Percentiles rank a stretch among this genome's conserved stretches.
Conservation (phyloP, 495 filamentous ascomycete species). For the Penicillium simplicissimum region DNA sequence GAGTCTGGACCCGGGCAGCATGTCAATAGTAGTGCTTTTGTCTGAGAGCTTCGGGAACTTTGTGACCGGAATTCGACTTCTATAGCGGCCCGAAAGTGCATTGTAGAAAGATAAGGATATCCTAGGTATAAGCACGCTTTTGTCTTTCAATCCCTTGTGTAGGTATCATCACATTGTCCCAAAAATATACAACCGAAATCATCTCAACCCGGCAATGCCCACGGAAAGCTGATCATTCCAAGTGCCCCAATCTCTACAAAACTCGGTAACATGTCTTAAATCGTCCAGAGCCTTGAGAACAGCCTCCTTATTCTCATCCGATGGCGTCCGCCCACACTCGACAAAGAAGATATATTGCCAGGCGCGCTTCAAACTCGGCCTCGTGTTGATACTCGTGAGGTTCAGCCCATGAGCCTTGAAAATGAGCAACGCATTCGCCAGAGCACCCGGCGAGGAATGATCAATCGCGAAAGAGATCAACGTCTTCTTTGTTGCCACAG, state of each 20-base stretch:
- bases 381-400: constrained; percentile 84
- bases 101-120: background rate
- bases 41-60: background rate
- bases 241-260: constrained; percentile 43
- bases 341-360: constrained; percentile 97
- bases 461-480: constrained; percentile 80
- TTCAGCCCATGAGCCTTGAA: constrained; percentile 75
- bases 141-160: background rate
- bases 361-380: constrained; percentile 70
- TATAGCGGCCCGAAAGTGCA: constrained; percentile 5
- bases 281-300: constrained; percentile 30
- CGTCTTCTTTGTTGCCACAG: constrained; percentile 57
- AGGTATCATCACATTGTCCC: constrained; percentile 11
- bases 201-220: background rate
- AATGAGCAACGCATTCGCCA: constrained; percentile 76
- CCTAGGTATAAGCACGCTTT: constrained; percentile 3
- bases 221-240: constrained; percentile 42
- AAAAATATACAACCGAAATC: constrained; percentile 8
- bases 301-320: constrained; percentile 29
- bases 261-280: constrained; percentile 36
- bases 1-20: too few species aligned
- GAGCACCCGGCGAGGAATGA: constrained; percentile 73
- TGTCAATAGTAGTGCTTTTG: too few species aligned
- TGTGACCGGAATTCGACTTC: background rate
- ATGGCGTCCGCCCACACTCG: constrained; percentile 67